Evolutionary conservation across 2,329 filamentous ascomycete species (phyloP), one percentile per base, ranked within the genome.

Genomic region (Ustulina deusta): DNA sequence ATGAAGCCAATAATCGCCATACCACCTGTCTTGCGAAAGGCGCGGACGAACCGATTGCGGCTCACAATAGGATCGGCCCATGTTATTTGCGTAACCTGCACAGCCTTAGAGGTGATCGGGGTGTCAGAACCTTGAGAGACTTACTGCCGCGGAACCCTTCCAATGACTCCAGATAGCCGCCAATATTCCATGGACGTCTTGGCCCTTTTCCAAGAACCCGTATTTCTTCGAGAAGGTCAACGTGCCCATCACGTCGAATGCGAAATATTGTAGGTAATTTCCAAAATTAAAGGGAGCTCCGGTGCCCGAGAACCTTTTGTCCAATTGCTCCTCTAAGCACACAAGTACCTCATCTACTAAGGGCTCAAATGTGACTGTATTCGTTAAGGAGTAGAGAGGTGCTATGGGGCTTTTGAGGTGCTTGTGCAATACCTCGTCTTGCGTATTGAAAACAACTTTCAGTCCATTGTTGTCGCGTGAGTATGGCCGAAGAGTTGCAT

Each of bases 191-290:
- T 72, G 48, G 0, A 76, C 73, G 62, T 79, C 78, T 7, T 57
- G 36, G 1, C 76, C 77, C 11, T 66, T 27, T 25, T 79, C 76
- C 7, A 79, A 56, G 56, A 77, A 78, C 0, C 76, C 75, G 60
- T 75, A 75, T 9, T 72, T 62, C 52, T 74, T 72, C 0, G 76
- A 77, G 40, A 79, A 78, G 0, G 74, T 77, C 63, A 78, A 49
- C 2, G 71, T 73, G 0, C 75, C 73, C 70, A 80, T 78, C 0
- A 77, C 74, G 51, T 80, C 78, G 38, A 77, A 79, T 1, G 78
- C 75, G 62, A 77, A 80, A 32, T 65, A 76, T 49, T 79, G 74
- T 38, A 79, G 51, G 74, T 76, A 80, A 2, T 74, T 34, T 0
- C 62, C 74, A 2, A 79, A 57, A 40, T 76, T 73, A 48, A 74